phyloP scores from a whole-genome alignment of 140 eudicot genomes.

The Senecio squalidus region DNA sequence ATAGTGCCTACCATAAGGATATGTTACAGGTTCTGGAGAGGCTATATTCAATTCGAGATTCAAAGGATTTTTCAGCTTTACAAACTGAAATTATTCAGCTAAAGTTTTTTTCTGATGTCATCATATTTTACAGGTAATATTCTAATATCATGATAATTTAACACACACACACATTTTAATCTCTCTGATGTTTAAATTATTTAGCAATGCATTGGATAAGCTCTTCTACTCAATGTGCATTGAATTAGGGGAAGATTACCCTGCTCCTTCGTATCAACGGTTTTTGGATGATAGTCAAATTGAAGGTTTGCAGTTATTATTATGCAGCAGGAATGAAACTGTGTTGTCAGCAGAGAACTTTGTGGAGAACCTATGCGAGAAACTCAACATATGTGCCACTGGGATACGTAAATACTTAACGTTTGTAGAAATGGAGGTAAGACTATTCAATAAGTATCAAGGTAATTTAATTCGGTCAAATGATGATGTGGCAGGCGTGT shows the following conservation, averaged over 20 bases:
- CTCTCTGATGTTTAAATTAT: constrained; percentile 17
- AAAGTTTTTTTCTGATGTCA: constrained; percentile 63
- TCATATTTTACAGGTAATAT: constrained; percentile 77
- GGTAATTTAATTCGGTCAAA: no score
- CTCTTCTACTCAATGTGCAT: constrained; percentile 50
- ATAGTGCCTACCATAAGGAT: constrained; percentile 53
- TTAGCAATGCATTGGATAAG: constrained; percentile 74
- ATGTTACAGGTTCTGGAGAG: constrained; percentile 44
- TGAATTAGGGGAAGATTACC: constrained; percentile 35
- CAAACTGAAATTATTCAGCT: constrained; percentile 49
- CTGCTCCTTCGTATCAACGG: constrained; percentile 34
- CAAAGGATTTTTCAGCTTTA: constrained; percentile 40
- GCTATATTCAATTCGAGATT: constrained; percentile 43
- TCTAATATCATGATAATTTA: constrained; percentile 9
- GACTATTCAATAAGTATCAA: no score
- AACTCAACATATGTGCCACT: constrained; percentile 36
- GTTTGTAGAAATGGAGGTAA: constrained; percentile 72
- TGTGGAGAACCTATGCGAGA: constrained; percentile 44
- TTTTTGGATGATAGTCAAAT: constrained; percentile 63
- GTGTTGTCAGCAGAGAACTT: constrained; percentile 29
- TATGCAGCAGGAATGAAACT: constrained; percentile 36
- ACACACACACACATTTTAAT: background rate
- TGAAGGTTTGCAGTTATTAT: constrained; percentile 52
- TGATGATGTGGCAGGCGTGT: no score
- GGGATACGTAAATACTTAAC: constrained; percentile 47